Evolutionary conservation across 805 yeast genomes (phyloP), one percentile per base, ranked within the genome.

Genomic region (Teunomyces barrocoloradensis): DNA sequence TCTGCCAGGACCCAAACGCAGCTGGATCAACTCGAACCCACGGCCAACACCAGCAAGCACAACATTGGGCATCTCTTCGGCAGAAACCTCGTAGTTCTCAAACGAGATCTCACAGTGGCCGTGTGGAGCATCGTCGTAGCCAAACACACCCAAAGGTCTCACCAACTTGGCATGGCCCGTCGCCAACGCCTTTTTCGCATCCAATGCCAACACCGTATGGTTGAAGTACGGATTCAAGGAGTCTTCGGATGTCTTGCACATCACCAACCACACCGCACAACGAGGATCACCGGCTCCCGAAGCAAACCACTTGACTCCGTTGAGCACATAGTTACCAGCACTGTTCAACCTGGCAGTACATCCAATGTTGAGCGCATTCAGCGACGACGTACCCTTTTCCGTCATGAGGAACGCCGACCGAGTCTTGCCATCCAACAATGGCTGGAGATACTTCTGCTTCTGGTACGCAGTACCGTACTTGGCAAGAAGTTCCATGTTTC

Each of bases 281-380:
- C 85, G 73, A 21, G 85, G 86, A 59, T 82, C 87, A 21, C 85
- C 86, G 33, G 85, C 86, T 25, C 87, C 87, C 0, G 85, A 79
- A 2, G 85, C 82, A 74, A 82, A 82, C 87, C 87, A 82, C 59
- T 83, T 83, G 45, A 79, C 73, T 5, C 87, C 87, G 51, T 79
- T 78, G 42, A 83, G 53, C 2, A 80, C 76, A 44, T 71, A 78
- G 49, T 75, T 71, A 3, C 79, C 83, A 12, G 59, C 61, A 4
- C 57, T 56, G 48, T 65, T 69, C 50, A 54, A 50, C 13, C 32
- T 52, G 27, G 83, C 82, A 25, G 69, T 57, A 35, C 77, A 63
- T 1, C 79, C 69, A 48, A 82, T 79, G 60, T 81, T 82, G 52
- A 82, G 69, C 1, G 86, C 85, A 60, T 83, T 81, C 11, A 86